Evolutionary conservation across 805 yeast genomes (phyloP), one percentile per base, ranked within the genome.

Genomic region (Cyberlindnera bimundalis): DNA sequence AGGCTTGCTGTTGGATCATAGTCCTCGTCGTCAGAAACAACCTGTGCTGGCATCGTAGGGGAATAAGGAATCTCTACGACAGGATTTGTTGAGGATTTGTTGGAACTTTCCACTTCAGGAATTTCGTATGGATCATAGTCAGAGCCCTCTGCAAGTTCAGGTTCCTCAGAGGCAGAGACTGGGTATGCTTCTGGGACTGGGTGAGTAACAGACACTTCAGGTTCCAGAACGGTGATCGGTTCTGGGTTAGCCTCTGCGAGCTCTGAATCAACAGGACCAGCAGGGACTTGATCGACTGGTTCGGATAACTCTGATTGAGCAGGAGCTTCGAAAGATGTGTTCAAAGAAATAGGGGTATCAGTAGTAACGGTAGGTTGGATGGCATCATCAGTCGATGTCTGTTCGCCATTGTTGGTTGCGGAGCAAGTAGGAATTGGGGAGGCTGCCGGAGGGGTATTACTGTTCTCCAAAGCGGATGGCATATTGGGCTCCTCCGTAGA

Each of bases 1-100:
- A 10, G 24, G 24, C 24, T 21, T 10, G 46, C 41, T 9, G 48
- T 42, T 10, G 53, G 53, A 23, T 48, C 52, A 26, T 48, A 48
- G 16, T 39, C 51, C 30, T 49, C 53, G 18, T 46, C 54, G 5
- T 47, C 53, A n/a, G 26, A 24, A 16, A 25, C 21, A 18, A 8
- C 19, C 26, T 36, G 25, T 13, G 16, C 31, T 13, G 20, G 12
- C 13, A 5, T n/a, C 19, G 35, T 6, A n/a, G 9, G 4, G 20
- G 19, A 5, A 13, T 21, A 10, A 10, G 19, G 21, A 19, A 9
- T 21, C 28, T 32, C 35, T 32, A 23, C 35, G 11, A 19, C 24
- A 18, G 33, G 7, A 21, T 27, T 7, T 5, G 26, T 7, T 7
- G 34, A 20, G 16, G 34, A 17, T 6, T 19, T 18, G 13, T 21